Conservation (phyloP, 495 filamentous ascomycete genomes). For the Lepraria neglecta region DNA sequence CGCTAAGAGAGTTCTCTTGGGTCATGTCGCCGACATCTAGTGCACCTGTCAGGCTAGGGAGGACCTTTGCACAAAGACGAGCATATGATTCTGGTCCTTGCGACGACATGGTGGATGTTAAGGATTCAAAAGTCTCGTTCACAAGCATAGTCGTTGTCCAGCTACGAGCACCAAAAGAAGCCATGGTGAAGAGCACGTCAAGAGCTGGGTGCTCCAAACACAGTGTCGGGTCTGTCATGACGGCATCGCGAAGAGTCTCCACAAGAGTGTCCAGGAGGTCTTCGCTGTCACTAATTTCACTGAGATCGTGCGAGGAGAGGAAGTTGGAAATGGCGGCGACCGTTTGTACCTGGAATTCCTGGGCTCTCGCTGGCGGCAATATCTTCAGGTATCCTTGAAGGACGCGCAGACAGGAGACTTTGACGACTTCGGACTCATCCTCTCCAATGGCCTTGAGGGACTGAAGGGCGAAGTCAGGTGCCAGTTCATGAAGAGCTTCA, state of each 20-base stretch:
- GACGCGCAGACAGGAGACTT: slow-evolving; percentile 84
- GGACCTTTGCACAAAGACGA: slow-evolving; percentile 75
- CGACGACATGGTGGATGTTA: slow-evolving; percentile 61
- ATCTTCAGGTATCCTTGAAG: slow-evolving; percentile 73
- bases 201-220: slow-evolving; percentile 66
- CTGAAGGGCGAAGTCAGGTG: slow-evolving; percentile 60
- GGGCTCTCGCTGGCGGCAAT: slow-evolving; percentile 44
- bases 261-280: slow-evolving; percentile 86
- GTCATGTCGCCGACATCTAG: slow-evolving; percentile 84
- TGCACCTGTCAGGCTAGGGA: slow-evolving; percentile 79
- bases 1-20: slow-evolving; percentile 72
- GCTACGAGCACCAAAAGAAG: slow-evolving; percentile 78
- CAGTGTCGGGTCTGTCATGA: slow-evolving; percentile 66
- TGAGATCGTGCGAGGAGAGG: slow-evolving; percentile 68
- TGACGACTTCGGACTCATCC: slow-evolving; percentile 78
- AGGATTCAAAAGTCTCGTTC: slow-evolving; percentile 83
- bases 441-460: slow-evolving; percentile 66
- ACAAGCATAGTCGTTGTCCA: slow-evolving; percentile 79
- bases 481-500: slow-evolving; percentile 47
- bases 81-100: slow-evolving; percentile 62
- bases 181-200: slow-evolving; percentile 82
- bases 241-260: slow-evolving; percentile 78
- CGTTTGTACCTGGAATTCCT: slow-evolving; percentile 63
- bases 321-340: slow-evolving; percentile 71
- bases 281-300: slow-evolving; percentile 75